phyloP scores from a whole-genome alignment of 176 grass and related monocot genomes.

The Triticum timopheevii region DNA sequence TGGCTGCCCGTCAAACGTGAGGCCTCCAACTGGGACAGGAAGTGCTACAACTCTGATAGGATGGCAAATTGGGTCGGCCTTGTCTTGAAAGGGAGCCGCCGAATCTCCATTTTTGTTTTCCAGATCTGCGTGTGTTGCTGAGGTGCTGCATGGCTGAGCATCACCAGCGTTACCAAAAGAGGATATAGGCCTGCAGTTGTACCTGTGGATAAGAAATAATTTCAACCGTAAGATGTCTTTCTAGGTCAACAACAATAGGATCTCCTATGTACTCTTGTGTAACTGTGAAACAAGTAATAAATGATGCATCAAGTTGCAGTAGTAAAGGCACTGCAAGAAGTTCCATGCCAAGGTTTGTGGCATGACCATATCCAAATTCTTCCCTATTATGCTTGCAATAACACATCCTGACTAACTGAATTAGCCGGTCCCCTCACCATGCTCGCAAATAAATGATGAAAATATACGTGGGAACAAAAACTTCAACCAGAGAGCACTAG shows the following conservation, averaged over 20 bases:
- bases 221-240: conserved; percentile 19
- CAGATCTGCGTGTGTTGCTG: conserved; percentile 34
- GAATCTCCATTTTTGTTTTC: conserved; percentile 38
- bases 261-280: conserved; percentile 3
- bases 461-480: neutral
- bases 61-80: conserved; percentile 19
- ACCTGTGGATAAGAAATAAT: conserved; percentile 48
- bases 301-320: too few species aligned
- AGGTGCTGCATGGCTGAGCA: conserved; percentile 43
- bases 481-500: neutral
- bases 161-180: conserved; percentile 28
- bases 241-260: neutral
- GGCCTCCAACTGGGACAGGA: conserved; percentile 59
- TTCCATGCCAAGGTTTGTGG: too few species aligned
- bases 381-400: conserved; percentile 1
- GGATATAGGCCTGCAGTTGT: conserved; percentile 50
- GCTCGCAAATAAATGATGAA: neutral
- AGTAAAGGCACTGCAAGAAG: too few species aligned
- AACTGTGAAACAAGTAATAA: neutral
- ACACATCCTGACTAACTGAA: neutral
- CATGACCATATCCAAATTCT: neutral
- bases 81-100: conserved; percentile 43
- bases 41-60: conserved; percentile 74
- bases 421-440: neutral
- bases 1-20: conserved; percentile 56